Percentiles rank a stretch among this genome's conserved stretches.
phyloP scores from a whole-genome alignment of 148 eudicot genomes.

The Cornus controversa region DNA sequence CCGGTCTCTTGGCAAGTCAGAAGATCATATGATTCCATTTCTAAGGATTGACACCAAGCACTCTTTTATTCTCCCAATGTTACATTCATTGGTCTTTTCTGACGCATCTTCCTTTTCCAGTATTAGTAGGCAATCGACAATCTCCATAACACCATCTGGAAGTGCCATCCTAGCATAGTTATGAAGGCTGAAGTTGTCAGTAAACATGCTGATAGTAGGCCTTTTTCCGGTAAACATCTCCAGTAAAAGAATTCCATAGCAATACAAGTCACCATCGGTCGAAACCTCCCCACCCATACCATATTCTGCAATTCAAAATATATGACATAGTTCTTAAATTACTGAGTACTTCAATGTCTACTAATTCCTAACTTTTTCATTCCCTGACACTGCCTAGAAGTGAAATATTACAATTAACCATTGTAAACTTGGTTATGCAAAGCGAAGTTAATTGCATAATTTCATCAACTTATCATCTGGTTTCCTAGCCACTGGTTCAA shows the following conservation, averaged over 20 bases:
- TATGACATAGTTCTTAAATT: no score
- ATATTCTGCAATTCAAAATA: no score
- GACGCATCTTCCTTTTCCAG: background rate
- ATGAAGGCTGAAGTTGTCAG: background rate
- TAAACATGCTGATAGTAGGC: background rate
- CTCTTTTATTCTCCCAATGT: background rate
- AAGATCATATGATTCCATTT: background rate
- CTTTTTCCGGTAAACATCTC: constrained; percentile 2
- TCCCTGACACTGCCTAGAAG: no score
- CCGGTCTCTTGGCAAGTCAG: background rate
- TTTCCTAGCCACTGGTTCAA: no score
- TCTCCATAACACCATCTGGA: background rate
- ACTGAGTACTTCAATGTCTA: no score
- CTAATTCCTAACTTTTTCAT: no score
- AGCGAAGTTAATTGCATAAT: no score
- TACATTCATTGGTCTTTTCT: no score
- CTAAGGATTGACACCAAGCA: constrained; percentile 3
- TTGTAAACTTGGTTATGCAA: no score
- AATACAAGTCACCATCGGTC: background rate
- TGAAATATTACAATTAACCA: no score
- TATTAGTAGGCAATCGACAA: background rate
- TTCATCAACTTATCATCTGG: no score
- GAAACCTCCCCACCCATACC: no score
- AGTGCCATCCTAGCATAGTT: background rate
- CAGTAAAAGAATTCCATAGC: background rate